Conservation (phyloP, 2,329 filamentous ascomycete genomes). For the Colletotrichum theobromicola region DNA sequence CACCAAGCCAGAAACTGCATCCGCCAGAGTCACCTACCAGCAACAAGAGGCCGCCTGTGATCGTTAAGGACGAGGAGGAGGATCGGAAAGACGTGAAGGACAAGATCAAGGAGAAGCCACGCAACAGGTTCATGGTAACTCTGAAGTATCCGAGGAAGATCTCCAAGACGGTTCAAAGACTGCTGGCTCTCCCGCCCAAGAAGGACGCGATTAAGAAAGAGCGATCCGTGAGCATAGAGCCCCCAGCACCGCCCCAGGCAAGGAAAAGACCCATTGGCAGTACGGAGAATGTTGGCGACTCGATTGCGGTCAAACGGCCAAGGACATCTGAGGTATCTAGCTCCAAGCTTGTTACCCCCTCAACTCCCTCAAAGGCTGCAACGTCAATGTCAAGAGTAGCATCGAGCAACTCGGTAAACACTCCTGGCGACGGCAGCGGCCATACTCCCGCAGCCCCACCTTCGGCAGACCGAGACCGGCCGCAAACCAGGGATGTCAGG, state of each 20-base stretch:
- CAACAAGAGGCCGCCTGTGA: constrained; percentile 29
- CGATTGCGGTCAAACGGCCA: constrained; percentile 45
- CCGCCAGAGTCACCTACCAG: constrained; percentile 34
- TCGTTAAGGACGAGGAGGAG: constrained; percentile 36
- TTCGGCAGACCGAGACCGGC: constrained; percentile 36
- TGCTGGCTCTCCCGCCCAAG: constrained; percentile 48
- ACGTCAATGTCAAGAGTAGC: constrained; percentile 58
- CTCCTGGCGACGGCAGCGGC: constrained; percentile 51
- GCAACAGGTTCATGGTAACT: constrained; percentile 42
- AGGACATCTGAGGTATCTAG: constrained; percentile 45
- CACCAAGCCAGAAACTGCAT: constrained; percentile 27
- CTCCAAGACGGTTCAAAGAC: constrained; percentile 48
- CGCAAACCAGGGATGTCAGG: constrained; percentile 29
- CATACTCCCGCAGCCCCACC: constrained; percentile 42
- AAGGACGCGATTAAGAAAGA: constrained; percentile 38
- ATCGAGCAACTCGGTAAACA: constrained; percentile 58
- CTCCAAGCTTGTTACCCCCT: constrained; percentile 42
- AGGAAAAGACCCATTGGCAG: constrained; percentile 54
- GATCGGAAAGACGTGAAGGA: constrained; percentile 33
- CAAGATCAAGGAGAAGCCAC: constrained; percentile 20
- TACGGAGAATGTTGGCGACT: constrained; percentile 40
- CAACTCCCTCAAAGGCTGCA: constrained; percentile 56
- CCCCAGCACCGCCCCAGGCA: constrained; percentile 36
- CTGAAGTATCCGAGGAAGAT: constrained; percentile 55
- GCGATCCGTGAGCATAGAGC: constrained; percentile 47